A percentile compares a stretch with the other conserved stretches of the same genome.
phyloP scores from a whole-genome alignment of 306 rosid species.

The Quercus engelmannii region DNA sequence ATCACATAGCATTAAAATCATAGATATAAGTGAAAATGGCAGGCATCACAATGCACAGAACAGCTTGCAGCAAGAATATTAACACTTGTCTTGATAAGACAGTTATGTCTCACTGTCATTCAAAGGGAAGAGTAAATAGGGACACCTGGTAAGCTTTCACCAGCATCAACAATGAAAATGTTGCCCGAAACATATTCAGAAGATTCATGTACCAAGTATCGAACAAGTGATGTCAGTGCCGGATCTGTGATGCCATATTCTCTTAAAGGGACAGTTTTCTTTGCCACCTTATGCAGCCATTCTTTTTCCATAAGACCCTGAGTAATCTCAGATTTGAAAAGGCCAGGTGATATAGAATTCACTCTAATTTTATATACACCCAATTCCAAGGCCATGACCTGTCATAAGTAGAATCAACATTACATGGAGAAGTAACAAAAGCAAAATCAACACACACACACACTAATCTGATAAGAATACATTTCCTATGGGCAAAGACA shows the following conservation, averaged over 20 bases:
- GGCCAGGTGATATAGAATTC: conserved; percentile 72
- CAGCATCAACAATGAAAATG: conserved; percentile 59
- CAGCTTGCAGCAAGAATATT: too few relatives aligned
- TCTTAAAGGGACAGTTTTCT: conserved; percentile 54
- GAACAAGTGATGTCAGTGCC: conserved; percentile 66
- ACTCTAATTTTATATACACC: conserved; percentile 73
- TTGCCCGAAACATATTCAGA: conserved; percentile 72
- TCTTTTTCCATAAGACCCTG: conserved; percentile 53
- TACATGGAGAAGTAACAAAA: neutral
- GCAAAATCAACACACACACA: neutral
- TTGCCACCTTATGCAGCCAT: conserved; percentile 60
- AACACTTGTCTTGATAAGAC: neutral
- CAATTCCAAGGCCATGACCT: conserved; percentile 84
- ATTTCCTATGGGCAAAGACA: neutral
- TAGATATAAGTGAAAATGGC: too few relatives aligned
- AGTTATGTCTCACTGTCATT: neutral
- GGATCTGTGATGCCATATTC: conserved; percentile 57
- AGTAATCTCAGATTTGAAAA: conserved; percentile 81
- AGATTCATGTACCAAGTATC: conserved; percentile 73
- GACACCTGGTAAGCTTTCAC: conserved; percentile 61
- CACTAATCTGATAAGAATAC: neutral
- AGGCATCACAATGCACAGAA: too few relatives aligned
- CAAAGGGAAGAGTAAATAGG: conserved; percentile 79
- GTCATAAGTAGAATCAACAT: neutral
- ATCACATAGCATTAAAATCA: too few relatives aligned